phyloP scores from a whole-genome alignment of 768 basidiomycete species.

The Cystobasidiopsis lactophilus region DNA sequence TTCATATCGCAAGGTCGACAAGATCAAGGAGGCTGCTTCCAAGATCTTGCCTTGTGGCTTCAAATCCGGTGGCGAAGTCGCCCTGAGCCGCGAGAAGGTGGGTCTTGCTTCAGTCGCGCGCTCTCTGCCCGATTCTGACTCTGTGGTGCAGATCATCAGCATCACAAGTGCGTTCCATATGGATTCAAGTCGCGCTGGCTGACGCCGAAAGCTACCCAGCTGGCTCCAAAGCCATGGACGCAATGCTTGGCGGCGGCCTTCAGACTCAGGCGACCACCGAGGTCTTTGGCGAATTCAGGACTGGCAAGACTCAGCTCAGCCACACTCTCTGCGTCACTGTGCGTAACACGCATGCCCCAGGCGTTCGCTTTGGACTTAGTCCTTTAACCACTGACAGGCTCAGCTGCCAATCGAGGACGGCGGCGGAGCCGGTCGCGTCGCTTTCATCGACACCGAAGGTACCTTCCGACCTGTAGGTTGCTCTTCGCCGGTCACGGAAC shows the following conservation, averaged over 20 bases:
- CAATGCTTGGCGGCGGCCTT: conserved; percentile 53
- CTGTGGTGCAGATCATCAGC: conserved; percentile 31
- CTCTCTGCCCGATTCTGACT: neutral
- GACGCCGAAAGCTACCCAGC: too few relatives aligned
- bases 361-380: too few relatives aligned
- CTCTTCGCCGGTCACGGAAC: neutral
- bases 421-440: conserved; percentile 65
- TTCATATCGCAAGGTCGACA: conserved; percentile 59
- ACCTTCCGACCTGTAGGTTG: neutral
- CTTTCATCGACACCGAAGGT: neutral
- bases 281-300: conserved; percentile 60
- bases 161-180: too few relatives aligned
- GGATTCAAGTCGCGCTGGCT: too few relatives aligned
- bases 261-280: conserved; percentile 87
- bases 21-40: conserved; percentile 70
- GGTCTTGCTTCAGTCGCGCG: conserved; percentile 27
- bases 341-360: too few relatives aligned
- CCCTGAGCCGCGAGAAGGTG: conserved; percentile 47
- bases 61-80: conserved; percentile 72
- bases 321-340: conserved; percentile 56
- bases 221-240: conserved; percentile 73
- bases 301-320: conserved; percentile 84
- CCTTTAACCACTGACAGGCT: too few relatives aligned
- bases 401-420: conserved; percentile 78
- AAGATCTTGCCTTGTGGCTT: conserved; percentile 67